Percentiles rank a stretch among this genome's conserved stretches.
phyloP scores from a whole-genome alignment of 2,329 filamentous ascomycete species.

The Aaosphaeria pasadenensis region DNA sequence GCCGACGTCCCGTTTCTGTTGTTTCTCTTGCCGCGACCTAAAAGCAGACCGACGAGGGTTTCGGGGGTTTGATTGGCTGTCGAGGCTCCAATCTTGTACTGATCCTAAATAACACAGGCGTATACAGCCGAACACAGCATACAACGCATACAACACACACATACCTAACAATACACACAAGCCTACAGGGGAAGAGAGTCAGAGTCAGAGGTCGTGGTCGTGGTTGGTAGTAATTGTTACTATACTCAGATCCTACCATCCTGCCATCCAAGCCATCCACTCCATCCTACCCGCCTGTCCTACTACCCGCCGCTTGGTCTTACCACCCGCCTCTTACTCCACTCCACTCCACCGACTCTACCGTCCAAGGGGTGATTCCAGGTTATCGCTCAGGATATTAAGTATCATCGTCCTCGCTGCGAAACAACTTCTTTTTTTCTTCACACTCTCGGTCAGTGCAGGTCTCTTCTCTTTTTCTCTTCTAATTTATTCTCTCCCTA shows the following conservation, averaged over 20 bases:
- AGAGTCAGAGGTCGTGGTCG: too few relatives aligned
- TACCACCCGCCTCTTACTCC: conserved; percentile 13
- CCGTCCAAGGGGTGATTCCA: conserved; percentile 1
- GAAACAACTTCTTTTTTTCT: not conserved
- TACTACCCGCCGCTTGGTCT: not conserved
- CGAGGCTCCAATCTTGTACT: too few relatives aligned
- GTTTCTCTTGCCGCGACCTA: too few relatives aligned
- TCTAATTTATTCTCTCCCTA: conserved; percentile 21
- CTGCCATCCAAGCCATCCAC: not conserved
- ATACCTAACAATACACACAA: too few relatives aligned
- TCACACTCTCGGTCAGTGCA: conserved; percentile 10
- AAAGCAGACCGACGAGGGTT: too few relatives aligned
- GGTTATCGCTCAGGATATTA: not conserved
- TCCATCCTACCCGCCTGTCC: not conserved
- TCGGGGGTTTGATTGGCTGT: too few relatives aligned
- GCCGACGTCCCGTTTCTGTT: not conserved
- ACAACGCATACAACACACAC: too few relatives aligned
- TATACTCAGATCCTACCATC: not conserved
- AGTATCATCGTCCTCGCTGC: conserved; percentile 2
- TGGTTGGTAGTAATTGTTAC: too few relatives aligned
- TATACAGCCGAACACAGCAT: too few relatives aligned
- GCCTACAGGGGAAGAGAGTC: not conserved
- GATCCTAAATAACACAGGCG: too few relatives aligned
- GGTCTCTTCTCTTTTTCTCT: conserved; percentile 8
- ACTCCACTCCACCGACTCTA: not conserved